These are phyloP conservation scores for Chaetoceros tenuissimus DNA, from an alignment of 108 stramenopile genomes.

Conservation along the genomic window DNA sequence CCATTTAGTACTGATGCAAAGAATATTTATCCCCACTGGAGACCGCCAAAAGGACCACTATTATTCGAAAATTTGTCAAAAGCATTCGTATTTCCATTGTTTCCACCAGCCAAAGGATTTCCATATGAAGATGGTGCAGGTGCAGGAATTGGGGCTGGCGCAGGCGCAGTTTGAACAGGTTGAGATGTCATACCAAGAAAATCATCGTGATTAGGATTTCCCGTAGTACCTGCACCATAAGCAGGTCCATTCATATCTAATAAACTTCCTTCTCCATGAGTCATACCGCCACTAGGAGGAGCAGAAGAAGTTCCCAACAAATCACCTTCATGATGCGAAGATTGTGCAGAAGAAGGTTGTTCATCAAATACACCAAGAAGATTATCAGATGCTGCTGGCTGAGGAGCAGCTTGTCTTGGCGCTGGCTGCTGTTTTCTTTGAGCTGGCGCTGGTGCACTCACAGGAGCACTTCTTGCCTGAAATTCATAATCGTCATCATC, in stretches of 20 bases:
- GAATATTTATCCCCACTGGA: conserved; percentile 26
- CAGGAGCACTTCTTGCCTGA: conserved; percentile 16
- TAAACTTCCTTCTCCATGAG: conserved; percentile 29
- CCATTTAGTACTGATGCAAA: too few species aligned
- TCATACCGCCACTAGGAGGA: not conserved
- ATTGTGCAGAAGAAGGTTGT: conserved; percentile 15
- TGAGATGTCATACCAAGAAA: conserved; percentile 78
- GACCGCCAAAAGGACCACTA: conserved; percentile 52
- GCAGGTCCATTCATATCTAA: conserved; percentile 37
- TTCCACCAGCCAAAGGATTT: conserved; percentile 9
- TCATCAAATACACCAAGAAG: conserved; percentile 53
- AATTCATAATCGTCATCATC: conserved; percentile 64
- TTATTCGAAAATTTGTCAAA: conserved; percentile 39
- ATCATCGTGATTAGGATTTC: conserved; percentile 46
- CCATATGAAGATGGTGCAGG: conserved; percentile 35
- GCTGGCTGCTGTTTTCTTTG: conserved; percentile 17
- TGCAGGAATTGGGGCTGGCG: conserved; percentile 10
- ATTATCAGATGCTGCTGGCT: conserved; percentile 18
- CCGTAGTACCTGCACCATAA: conserved; percentile 23
- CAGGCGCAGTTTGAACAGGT: conserved; percentile 14
- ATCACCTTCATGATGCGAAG: conserved; percentile 19
- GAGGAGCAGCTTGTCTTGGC: conserved; percentile 17
- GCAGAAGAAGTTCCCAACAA: conserved; percentile 32
- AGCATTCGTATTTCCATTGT: conserved; percentile 28
- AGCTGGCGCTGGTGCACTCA: conserved; percentile 17